Percentiles rank a stretch among this genome's conserved stretches.
Conservation (phyloP, 2,329 filamentous ascomycete genomes). For the Clonostachys chloroleuca region DNA sequence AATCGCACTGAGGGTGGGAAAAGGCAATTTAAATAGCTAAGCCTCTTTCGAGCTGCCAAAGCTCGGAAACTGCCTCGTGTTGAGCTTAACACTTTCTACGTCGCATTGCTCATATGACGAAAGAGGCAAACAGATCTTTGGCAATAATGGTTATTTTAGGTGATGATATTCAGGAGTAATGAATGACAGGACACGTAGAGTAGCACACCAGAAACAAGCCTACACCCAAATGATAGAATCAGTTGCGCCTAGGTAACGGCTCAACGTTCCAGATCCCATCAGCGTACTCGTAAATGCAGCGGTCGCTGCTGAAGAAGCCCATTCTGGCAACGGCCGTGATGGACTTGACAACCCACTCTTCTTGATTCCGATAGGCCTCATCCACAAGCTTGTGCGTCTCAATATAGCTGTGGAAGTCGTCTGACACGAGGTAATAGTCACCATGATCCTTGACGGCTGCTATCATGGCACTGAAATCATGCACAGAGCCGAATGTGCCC, state of each 20-base stretch:
- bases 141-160: background rate
- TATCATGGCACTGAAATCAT: conserved; percentile 78
- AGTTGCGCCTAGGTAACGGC: conserved; percentile 54
- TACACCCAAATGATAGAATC: too few species aligned
- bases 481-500: conserved; percentile 75
- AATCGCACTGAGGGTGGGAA: too few species aligned
- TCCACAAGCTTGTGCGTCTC: conserved; percentile 90
- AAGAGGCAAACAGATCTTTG: too few species aligned
- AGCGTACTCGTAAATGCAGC: conserved; percentile 96
- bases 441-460: conserved; percentile 86
- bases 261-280: conserved; percentile 97
- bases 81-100: too few species aligned
- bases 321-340: conserved; percentile 87
- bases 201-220: too few species aligned
- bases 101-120: too few species aligned
- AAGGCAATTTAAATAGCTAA: too few species aligned
- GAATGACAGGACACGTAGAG: too few species aligned
- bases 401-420: conserved; percentile 94
- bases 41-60: too few species aligned
- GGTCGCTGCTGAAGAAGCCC: conserved; percentile 95
- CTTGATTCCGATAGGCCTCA: conserved; percentile 85
- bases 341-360: conserved; percentile 87
- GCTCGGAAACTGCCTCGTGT: too few species aligned
- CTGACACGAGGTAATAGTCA: conserved; percentile 95
- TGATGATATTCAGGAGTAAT: background rate